These are phyloP conservation scores for Pichia sp. DNA, from an alignment of 1,139 yeast genomes.

Conservation along the genomic window DNA sequence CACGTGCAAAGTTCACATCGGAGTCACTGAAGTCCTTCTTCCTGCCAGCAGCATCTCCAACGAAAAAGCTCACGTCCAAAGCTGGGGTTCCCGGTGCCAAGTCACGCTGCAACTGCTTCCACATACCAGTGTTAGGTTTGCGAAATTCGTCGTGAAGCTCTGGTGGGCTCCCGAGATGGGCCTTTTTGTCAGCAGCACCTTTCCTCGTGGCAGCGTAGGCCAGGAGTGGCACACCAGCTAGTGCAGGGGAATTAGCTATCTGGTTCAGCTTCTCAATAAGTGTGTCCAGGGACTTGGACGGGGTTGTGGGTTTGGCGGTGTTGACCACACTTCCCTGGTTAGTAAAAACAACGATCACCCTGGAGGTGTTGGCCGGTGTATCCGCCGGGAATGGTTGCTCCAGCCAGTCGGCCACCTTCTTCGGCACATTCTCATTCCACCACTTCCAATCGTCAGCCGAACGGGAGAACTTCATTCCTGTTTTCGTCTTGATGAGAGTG, in stretches of 20 bases:
- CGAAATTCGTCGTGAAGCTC: constrained; percentile 46
- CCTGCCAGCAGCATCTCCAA: constrained; percentile 98
- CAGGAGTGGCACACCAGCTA: constrained; percentile 35
- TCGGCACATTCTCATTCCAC: constrained; percentile 31
- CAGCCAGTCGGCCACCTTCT: neutral
- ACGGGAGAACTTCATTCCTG: constrained; percentile 53
- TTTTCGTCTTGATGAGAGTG: constrained; percentile 59
- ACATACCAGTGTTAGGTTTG: constrained; percentile 70
- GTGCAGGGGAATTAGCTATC: constrained; percentile 10
- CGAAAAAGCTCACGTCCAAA: constrained; percentile 51
- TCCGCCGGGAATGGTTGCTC: neutral
- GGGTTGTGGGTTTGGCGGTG: constrained; percentile 18
- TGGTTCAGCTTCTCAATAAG: constrained; percentile 23
- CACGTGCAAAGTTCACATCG: constrained; percentile 64
- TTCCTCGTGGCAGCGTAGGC: constrained; percentile 63
- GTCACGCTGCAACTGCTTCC: constrained; percentile 28
- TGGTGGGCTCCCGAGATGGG: constrained; percentile 31
- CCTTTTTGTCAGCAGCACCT: constrained; percentile 33
- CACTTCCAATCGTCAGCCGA: constrained; percentile 68
- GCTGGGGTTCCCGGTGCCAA: constrained; percentile 28
- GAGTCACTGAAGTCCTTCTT: constrained; percentile 70
- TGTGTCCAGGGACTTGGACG: constrained; percentile 29
- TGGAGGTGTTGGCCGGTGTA: constrained; percentile 10
- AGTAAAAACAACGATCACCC: constrained; percentile 58
- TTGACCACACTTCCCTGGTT: constrained; percentile 74